Conservation (phyloP, 1,284 basidiomycete genomes). For the Marasmius fiardii region DNA sequence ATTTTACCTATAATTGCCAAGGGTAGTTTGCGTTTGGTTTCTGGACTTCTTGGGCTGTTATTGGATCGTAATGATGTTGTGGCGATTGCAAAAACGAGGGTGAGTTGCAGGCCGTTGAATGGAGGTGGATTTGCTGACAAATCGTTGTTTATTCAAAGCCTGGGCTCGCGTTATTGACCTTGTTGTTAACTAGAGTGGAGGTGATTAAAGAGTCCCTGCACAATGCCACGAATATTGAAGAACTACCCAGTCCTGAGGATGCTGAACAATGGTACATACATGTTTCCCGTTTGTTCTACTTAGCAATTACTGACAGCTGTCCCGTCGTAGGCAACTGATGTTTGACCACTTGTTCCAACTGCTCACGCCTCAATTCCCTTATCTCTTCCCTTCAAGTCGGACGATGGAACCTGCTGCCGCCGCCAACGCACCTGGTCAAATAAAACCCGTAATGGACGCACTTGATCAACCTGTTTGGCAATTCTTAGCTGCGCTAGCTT, state of each 20-base stretch:
- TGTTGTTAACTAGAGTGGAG: constrained; percentile 91
- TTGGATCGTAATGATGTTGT: constrained; percentile 81
- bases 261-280: constrained; percentile 76
- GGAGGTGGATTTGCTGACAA: constrained; percentile 10
- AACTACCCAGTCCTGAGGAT: constrained; percentile 68
- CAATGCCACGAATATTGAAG: constrained; percentile 45
- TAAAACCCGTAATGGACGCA: constrained; percentile 48
- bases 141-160: constrained; percentile 51
- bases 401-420: constrained; percentile 41
- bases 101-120: constrained; percentile 30
- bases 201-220: constrained; percentile 76
- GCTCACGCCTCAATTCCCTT: constrained; percentile 70
- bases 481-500: constrained; percentile 85
- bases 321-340: constrained; percentile 64
- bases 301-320: constrained; percentile 12
- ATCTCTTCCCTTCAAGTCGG: constrained; percentile 90
- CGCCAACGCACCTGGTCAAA: constrained; percentile 28
- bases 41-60: constrained; percentile 83
- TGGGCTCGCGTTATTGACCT: constrained; percentile 88
- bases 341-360: constrained; percentile 84
- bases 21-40: constrained; percentile 79
- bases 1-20: constrained; percentile 81
- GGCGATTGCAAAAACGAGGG: constrained; percentile 71
- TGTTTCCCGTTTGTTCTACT: background rate
- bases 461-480: constrained; percentile 93